These are phyloP conservation scores for Epichloe aotearoae DNA, from an alignment of 2,329 filamentous ascomycete species.

Conservation along the genomic window DNA sequence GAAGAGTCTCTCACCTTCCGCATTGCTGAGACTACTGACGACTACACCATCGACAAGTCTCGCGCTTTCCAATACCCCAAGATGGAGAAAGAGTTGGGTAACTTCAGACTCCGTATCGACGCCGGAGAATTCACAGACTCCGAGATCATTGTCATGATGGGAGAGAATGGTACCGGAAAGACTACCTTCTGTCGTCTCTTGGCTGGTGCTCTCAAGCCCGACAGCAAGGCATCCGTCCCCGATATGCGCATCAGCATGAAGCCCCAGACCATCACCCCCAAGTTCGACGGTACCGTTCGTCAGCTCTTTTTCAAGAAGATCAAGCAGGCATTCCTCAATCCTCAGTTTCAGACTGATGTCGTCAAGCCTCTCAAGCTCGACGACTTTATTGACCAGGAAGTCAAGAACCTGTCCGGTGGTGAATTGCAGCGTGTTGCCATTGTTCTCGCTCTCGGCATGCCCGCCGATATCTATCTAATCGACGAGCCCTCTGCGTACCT, in stretches of 20 bases:
- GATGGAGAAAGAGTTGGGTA: slow-evolving; percentile 87
- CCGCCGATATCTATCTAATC: slow-evolving; percentile 96
- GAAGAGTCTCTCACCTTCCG: slow-evolving; percentile 95
- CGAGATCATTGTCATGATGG: slow-evolving; percentile 99
- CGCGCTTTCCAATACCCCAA: slow-evolving; percentile 76
- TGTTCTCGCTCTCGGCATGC: slow-evolving; percentile 86
- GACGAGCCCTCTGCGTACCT: slow-evolving; percentile 96
- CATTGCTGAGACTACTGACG: slow-evolving; percentile 77
- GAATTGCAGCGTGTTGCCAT: slow-evolving; percentile 99
- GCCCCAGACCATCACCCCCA: slow-evolving; percentile 97
- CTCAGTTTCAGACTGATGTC: slow-evolving; percentile 98
- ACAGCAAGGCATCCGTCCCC: slow-evolving; percentile 63
- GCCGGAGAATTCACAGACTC: slow-evolving; percentile 87
- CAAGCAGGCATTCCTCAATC: slow-evolving; percentile 88
- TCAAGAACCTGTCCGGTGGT: slow-evolving; percentile 97
- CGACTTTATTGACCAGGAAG: slow-evolving; percentile 98
- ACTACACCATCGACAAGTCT: slow-evolving; percentile 71
- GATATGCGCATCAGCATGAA: slow-evolving; percentile 99
- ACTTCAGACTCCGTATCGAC: slow-evolving; percentile 75
- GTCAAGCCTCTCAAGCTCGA: slow-evolving; percentile 99
- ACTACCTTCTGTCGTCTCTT: slow-evolving; percentile 97
- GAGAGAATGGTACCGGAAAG: slow-evolving; percentile 98
- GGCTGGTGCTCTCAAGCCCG: slow-evolving; percentile 85
- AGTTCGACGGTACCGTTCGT: slow-evolving; percentile 92
- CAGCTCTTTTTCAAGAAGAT: slow-evolving; percentile 99